Base-by-base conservation (phyloP, 208 protist species). In the Crithidia thermophila region DNA sequence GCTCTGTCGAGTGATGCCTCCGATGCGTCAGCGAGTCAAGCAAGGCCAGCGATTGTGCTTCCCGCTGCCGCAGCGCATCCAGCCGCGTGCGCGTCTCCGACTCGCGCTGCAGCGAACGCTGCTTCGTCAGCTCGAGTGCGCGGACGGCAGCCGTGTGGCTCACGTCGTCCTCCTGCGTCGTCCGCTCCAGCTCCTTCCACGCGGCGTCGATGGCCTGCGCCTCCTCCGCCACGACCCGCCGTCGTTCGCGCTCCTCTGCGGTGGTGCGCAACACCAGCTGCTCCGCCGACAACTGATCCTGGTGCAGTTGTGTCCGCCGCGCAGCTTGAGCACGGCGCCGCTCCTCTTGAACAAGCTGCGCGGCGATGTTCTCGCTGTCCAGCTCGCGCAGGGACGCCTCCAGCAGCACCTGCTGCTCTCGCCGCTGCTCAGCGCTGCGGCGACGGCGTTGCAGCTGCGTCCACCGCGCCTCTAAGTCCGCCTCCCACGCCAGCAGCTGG, bases 331-430 rank as follows among this genome's bases (percentile, higher is more conserved):
- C 25, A 33, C 67, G 66, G n/a, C 64, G 51, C 14, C 67, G 39
- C 47, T 61, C 67, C 40, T 65, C 57, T 8, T 47, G 23, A 9
- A 66, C n/a, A 23, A 53, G 28, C 50, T 2, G 63, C 25, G 75
- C 69, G 6, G 61, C 66, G 14, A 74, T 49, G 61, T 82, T 82
- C 60, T 82, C 78, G 33, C 65, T 75, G 30, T 58, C 49, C 62
- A 87, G 64, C 31, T 82, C 66, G 23, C 72, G 56, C 20, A 84
- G 46, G 28, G 75, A 82, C 18, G 73, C 77, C 58, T 84, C 82
- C 4, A 77, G 46, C 56, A 77, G 57, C 10, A 82, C 45, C 43
- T 46, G 25, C 31, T 28, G 31, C 10, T 39, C 56, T n/a, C 46
- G 10, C 8, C 46, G 37, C 13, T 50, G 4, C 42, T 67, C 67